phyloP scores from a whole-genome alignment of 768 basidiomycete species.

The Krasilnikovozyma curviuscula region DNA sequence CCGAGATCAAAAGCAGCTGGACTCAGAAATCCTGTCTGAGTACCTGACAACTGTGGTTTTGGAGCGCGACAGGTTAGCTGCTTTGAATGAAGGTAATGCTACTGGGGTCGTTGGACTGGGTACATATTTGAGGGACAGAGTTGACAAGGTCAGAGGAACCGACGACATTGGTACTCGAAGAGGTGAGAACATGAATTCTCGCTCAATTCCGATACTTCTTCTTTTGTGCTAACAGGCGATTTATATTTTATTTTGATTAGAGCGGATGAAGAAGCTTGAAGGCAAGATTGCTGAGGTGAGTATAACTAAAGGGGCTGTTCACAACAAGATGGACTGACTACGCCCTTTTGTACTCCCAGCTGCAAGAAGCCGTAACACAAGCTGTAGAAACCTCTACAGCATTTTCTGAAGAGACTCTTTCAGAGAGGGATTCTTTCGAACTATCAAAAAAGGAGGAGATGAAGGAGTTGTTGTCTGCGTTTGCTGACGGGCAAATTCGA shows the following conservation, averaged over 20 bases:
- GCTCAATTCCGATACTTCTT: too few relatives aligned
- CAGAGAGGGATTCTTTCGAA: conserved; percentile 80
- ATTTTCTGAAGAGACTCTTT: conserved; percentile 83
- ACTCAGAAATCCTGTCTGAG: conserved; percentile 90
- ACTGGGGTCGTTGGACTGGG: conserved; percentile 40
- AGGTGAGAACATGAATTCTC: too few relatives aligned
- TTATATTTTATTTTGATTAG: too few relatives aligned
- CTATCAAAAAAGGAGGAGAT: conserved; percentile 81
- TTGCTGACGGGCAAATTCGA: conserved; percentile 88
- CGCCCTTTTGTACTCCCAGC: conserved; percentile 30
- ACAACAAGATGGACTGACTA: too few relatives aligned
- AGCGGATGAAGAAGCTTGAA: conserved; percentile 84
- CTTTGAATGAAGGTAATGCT: conserved; percentile 37
- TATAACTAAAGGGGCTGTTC: not conserved
- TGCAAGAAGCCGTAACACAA: conserved; percentile 87
- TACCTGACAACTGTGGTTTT: conserved; percentile 82
- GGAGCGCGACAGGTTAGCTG: conserved; percentile 80
- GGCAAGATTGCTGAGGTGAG: conserved; percentile 83
- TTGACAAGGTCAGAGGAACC: conserved; percentile 75
- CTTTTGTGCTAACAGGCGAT: too few relatives aligned
- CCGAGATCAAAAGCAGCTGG: conserved; percentile 94
- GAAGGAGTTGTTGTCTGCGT: conserved; percentile 77
- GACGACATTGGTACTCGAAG: conserved; percentile 86
- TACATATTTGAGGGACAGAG: conserved; percentile 76
- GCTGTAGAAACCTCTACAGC: conserved; percentile 91